phyloP scores from a whole-genome alignment of 2,329 filamentous ascomycete species.

The Penicillium sp. region DNA sequence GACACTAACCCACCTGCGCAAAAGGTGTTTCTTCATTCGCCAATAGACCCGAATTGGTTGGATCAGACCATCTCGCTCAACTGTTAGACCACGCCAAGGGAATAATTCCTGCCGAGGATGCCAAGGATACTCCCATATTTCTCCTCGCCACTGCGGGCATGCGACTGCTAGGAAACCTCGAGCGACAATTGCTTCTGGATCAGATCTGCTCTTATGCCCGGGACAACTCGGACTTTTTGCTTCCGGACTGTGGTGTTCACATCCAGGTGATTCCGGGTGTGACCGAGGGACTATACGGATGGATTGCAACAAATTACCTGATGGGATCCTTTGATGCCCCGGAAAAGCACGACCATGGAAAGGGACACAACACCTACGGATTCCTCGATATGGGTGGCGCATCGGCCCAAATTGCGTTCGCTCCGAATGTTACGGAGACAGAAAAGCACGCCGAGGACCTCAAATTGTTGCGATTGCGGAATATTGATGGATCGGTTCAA shows the following conservation, averaged over 20 bases:
- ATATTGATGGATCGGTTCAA: constrained; percentile 69
- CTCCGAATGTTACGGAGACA: constrained; percentile 87
- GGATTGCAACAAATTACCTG: constrained; percentile 95
- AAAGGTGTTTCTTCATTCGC: constrained; percentile 81
- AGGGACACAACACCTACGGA: constrained; percentile 89
- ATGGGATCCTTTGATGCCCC: constrained; percentile 85
- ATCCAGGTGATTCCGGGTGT: constrained; percentile 94
- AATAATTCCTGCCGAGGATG: constrained; percentile 72
- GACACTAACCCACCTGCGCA: constrained; percentile 10
- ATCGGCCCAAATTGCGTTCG: constrained; percentile 96
- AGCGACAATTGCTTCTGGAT: constrained; percentile 71
- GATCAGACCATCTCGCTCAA: constrained; percentile 74
- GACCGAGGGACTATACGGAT: constrained; percentile 93
- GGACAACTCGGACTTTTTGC: constrained; percentile 71
- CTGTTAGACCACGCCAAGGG: constrained; percentile 80
- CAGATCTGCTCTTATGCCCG: constrained; percentile 82
- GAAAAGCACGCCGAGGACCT: constrained; percentile 86
- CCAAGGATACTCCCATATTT: constrained; percentile 85
- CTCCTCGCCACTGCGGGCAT: constrained; percentile 95
- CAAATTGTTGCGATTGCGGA: constrained; percentile 80
- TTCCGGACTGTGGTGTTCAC: constrained; percentile 87
- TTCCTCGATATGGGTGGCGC: constrained; percentile 98
- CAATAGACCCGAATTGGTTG: constrained; percentile 71
- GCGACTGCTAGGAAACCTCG: constrained; percentile 72
- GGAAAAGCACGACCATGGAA: constrained; percentile 73